A percentile compares a stretch with the other conserved stretches of the same genome.
These are phyloP conservation scores for Diaporthe ampelina DNA, from an alignment of 2,329 filamentous ascomycete genomes.

Conservation along the genomic window DNA sequence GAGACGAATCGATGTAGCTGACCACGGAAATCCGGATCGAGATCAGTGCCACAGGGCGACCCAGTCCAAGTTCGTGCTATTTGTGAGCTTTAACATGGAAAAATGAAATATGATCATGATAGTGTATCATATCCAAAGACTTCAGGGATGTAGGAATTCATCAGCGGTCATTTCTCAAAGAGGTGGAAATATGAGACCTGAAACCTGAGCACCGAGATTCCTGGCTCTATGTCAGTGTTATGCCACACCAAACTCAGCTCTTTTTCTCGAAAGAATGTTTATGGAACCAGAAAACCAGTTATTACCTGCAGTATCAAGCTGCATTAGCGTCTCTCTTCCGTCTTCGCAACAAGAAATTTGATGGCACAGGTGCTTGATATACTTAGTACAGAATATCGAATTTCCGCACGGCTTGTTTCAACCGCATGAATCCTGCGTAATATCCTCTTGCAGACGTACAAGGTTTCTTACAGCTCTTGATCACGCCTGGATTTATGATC, in stretches of 20 bases:
- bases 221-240: not conserved
- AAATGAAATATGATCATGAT: not conserved
- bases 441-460: not conserved
- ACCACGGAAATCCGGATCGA: not conserved
- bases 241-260: not conserved
- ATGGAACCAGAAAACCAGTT: not conserved
- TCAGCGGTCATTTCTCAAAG: no score
- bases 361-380: not conserved
- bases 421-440: not conserved
- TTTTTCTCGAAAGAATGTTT: not conserved
- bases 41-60: not conserved
- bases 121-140: not conserved
- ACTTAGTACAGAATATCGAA: not conserved
- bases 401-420: not conserved
- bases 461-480: not conserved
- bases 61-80: not conserved
- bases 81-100: not conserved
- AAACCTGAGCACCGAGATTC: not conserved
- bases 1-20: no score
- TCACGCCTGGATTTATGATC: not conserved
- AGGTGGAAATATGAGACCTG: not conserved
- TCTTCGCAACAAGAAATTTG: no score
- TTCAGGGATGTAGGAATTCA: no score
- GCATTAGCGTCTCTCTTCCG: not conserved
- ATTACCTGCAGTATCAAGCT: accelerated